Conservation (phyloP, 768 basidiomycete species). For the Neoboletus magnificus region DNA sequence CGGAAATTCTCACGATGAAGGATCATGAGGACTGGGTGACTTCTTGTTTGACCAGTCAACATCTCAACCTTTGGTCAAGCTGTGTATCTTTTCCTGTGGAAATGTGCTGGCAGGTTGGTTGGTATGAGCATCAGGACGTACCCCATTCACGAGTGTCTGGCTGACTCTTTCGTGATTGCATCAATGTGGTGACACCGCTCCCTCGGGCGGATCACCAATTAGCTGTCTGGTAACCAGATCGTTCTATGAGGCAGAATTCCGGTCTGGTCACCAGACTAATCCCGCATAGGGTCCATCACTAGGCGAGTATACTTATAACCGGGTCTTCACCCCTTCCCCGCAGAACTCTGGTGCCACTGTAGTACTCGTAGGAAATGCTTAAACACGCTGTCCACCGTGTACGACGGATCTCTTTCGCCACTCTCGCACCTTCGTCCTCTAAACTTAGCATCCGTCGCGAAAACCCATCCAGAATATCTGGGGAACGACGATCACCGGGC, state of each 20-base stretch:
- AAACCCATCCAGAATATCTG: constrained; percentile 72
- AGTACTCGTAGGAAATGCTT: constrained; percentile 10
- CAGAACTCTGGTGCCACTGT: not conserved
- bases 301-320: constrained; percentile 11
- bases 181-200: not conserved
- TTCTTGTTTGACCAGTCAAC: not conserved
- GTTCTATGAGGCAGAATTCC: no score
- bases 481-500: constrained; percentile 88
- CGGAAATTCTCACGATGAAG: not conserved
- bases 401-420: constrained; percentile 24
- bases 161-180: not conserved
- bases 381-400: constrained; percentile 15
- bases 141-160: not conserved
- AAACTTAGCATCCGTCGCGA: constrained; percentile 64
- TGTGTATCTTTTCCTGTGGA: not conserved
- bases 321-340: not conserved
- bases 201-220: constrained; percentile 21
- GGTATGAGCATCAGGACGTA: not conserved
- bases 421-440: constrained; percentile 16
- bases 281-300: not conserved
- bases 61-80: not conserved
- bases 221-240: no score
- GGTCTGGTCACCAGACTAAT: no score
- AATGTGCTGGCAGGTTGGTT: not conserved
- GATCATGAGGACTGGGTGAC: not conserved